These are phyloP conservation scores for Fusarium temperatum DNA, from an alignment of 2,329 filamentous ascomycete species.

Conservation along the genomic window DNA sequence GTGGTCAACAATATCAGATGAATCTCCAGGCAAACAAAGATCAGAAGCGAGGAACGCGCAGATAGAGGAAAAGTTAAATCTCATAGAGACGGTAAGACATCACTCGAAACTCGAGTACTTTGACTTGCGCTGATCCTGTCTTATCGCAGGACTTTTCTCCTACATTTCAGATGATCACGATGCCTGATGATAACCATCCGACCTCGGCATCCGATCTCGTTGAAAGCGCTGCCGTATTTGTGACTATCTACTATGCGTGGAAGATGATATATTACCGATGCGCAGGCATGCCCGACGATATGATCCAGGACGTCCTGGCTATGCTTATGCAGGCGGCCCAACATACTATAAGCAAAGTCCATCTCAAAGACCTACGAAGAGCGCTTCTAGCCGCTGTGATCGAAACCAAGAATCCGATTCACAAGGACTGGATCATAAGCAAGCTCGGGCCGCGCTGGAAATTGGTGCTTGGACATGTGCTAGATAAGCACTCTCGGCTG, in stretches of 20 bases:
- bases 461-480: neutral
- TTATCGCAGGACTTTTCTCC: neutral
- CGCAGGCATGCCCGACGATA: neutral
- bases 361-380: neutral
- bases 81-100: neutral
- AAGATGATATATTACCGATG: neutral
- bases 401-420: neutral
- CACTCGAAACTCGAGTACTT: neutral
- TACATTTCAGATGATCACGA: neutral
- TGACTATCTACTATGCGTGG: neutral
- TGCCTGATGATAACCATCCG: neutral
- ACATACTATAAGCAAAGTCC: neutral
- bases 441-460: neutral
- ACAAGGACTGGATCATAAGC: neutral
- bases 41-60: rapidly evolving
- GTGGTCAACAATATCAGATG: neutral
- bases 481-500: neutral
- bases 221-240: neutral
- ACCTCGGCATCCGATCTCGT: neutral
- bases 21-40: rapidly evolving
- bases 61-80: neutral
- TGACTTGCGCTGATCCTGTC: rapidly evolving
- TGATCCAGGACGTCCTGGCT: neutral
- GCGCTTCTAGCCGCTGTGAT: neutral
- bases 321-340: neutral